Base-by-base conservation (phyloP, 2,329 filamentous ascomycete species). In the Balansia obtecta region DNA sequence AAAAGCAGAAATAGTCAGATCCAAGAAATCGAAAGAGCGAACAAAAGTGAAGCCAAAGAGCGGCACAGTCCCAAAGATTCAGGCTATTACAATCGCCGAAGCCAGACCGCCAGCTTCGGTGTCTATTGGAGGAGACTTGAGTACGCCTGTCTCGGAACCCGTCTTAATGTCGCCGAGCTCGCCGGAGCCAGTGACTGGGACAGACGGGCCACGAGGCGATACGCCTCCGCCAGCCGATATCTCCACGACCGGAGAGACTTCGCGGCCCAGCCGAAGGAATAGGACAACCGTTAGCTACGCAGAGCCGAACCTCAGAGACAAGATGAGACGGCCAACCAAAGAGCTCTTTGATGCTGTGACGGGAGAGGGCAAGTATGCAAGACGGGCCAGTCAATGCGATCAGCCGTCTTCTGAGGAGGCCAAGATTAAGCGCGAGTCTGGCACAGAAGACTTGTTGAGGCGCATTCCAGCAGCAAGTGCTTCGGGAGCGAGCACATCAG, bases 321-420 rank as follows among this genome's bases (percentile, higher is more conserved):
- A 93, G 68, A 90, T 93, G 86, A 78, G 87, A 52, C 77, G 87
- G 52, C 86, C 87, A 20, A 86, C 83, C 1, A 87, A 87, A 61
- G 80, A 87, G 55, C 67, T 90, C 10, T 78, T 84, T 37, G 85
- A 89, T 63, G 86, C 86, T 1, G 86, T 91, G 13, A 68, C 76
- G 11, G 80, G 77, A n/a, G 77, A 84, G 57, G 76, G 74, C 33
- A 81, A 75, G 60, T 71, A 74, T 52, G 52, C 72, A 56, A 61
- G 71, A 46, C 65, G 69, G 49, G 67, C 64, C 22, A 75, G 70
- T 53, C 67, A 58, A 43, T 59, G 52, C 40, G 65, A 66, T 12
- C 55, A 57, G 30, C 16, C 50, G 34, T 53, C 54, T 11, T 53
- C 59, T 4, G 65, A 65, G 13, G 54, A 57, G 2, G 44, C 49